Evolutionary conservation across 2,329 filamentous ascomycete species (phyloP), one percentile per base, ranked within the genome.

Genomic region (Phoma sp.): DNA sequence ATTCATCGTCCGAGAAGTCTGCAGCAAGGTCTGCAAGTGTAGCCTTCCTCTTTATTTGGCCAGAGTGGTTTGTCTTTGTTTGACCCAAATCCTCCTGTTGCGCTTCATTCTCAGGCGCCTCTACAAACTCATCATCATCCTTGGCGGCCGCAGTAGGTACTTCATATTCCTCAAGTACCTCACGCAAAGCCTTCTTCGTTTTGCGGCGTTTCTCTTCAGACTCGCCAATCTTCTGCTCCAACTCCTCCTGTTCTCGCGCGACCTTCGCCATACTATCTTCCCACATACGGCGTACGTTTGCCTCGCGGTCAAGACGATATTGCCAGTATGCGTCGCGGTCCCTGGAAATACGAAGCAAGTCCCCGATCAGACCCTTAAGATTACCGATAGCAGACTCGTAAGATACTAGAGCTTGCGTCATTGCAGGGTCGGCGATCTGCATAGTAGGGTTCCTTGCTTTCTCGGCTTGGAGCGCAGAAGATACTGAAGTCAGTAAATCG

Each of bases 301-400:
- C 88, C 77, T 99, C 95, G 48, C 92, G 88, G 64, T 96, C 93
- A 36, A 99, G 81, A 11, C 93, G 88, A 71, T 96, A 96, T 74
- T 98, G 93, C 95, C 95, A 99, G 73, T 96, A 96, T 0, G 91
- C 87, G 75, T 99, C 95, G 46, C 96, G 89, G 70, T 99, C 95
- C 66, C 90, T 88, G 7, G 93, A 93, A 67, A 99, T 98, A 45
- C 93, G 91, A 41, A 97, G 80, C 7, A 99, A 81, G 71, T 97
- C 92, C 18, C 90, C 88, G 53, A 98, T 83, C 7, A 98, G 83
- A 1, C 86, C 88, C 57, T 93, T 92, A 59, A 99, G 80, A 67
- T 93, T 97, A 60, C 87, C 88, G 54, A 98, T 91, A 0, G 93
- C 93, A 14, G 88, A 89, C 65, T 97, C 93, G 71, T 97, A 98